Percentiles rank a stretch among this genome's conserved stretches.
Conservation (phyloP, 305 asterid genomes). For the Caryopteris hybrid region DNA sequence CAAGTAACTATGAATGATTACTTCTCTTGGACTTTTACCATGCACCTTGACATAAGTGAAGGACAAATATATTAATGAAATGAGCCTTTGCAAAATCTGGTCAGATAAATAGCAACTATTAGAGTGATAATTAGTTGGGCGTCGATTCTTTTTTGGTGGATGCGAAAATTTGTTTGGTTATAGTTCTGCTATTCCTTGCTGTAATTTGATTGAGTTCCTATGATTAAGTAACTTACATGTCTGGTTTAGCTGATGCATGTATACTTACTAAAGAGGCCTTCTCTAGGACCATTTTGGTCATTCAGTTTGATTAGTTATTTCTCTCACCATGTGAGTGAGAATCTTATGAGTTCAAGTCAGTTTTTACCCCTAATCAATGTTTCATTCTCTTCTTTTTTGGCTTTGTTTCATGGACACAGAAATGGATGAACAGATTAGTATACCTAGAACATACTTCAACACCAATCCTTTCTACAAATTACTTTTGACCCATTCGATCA, state of each 20-base stretch:
- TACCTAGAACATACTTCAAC: not conserved
- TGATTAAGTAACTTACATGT: not conserved
- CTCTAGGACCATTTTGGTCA: not conserved
- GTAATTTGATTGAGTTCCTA: not conserved
- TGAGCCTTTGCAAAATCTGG: not conserved
- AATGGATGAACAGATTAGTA: constrained; percentile 1
- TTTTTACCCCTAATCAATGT: not conserved
- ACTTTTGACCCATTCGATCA: not conserved
- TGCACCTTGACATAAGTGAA: not conserved
- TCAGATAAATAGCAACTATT: not conserved
- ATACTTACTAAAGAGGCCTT: not conserved
- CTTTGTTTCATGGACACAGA: not conserved
- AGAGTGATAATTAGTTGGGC: not conserved
- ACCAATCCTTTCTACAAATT: not conserved
- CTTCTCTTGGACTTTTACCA: not conserved
- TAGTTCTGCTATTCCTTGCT: not conserved
- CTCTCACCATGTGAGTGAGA: not conserved
- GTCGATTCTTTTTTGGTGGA: not conserved
- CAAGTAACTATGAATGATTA: not conserved
- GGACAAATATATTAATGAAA: not conserved
- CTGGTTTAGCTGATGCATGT: not conserved
- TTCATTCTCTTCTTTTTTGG: not conserved
- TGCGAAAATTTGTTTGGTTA: not conserved
- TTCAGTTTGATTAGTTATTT: not conserved
- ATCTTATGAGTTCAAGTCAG: not conserved